These are phyloP conservation scores for Kuraishia capsulata DNA, from an alignment of 805 yeast species.

Conservation along the genomic window DNA sequence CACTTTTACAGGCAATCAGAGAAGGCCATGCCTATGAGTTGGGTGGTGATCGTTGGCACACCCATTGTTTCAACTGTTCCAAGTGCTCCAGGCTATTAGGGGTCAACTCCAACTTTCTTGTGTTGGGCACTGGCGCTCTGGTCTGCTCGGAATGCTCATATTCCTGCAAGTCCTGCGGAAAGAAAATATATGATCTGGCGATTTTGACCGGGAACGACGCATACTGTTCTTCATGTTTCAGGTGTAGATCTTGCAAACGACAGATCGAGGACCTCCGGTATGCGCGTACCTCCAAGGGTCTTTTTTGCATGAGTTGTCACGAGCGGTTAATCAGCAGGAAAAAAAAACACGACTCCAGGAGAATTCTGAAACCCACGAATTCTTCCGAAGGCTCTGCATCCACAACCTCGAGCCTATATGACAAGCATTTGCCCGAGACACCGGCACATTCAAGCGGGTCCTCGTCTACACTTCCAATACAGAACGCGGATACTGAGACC, in stretches of 20 bases:
- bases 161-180: slow-evolving; percentile 74
- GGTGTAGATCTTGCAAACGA: slow-evolving; percentile 79
- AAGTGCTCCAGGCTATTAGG: slow-evolving; percentile 73
- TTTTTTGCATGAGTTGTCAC: slow-evolving; percentile 91
- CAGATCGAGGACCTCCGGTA: slow-evolving; percentile 83
- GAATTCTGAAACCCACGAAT: not conserved
- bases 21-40: slow-evolving; percentile 95
- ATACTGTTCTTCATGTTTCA: slow-evolving; percentile 83
- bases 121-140: slow-evolving; percentile 84
- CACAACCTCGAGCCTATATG: not conserved
- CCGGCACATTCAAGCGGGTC: not conserved
- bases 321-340: slow-evolving; percentile 71
- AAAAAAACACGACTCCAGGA: slow-evolving; percentile 42
- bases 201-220: slow-evolving; percentile 93
- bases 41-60: slow-evolving; percentile 95
- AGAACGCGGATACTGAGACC: not conserved
- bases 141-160: slow-evolving; percentile 92
- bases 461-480: not conserved
- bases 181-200: slow-evolving; percentile 87
- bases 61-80: slow-evolving; percentile 84
- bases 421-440: not conserved
- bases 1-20: slow-evolving; percentile 41
- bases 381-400: not conserved
- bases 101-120: slow-evolving; percentile 82
- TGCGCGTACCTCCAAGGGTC: slow-evolving; percentile 87